phyloP scores from a whole-genome alignment of 2,329 filamentous ascomycete genomes.

The Hymenoscyphus albidus region DNA sequence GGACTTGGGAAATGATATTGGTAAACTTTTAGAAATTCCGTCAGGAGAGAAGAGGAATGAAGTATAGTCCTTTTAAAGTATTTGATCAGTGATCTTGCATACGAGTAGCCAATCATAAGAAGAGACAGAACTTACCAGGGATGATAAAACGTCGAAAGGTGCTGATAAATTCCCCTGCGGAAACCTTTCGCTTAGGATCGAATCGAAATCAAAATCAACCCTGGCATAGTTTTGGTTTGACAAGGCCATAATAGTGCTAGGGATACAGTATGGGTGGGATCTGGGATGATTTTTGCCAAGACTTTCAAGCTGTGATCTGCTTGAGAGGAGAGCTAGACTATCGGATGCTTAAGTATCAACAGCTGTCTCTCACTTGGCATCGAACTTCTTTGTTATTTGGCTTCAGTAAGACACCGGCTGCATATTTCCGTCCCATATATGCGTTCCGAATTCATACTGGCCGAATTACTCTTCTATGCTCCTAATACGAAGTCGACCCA shows the following conservation, averaged over 20 bases:
- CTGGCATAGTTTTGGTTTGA: background rate
- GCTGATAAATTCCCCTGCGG: background rate
- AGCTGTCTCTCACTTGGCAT: background rate
- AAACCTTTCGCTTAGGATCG: constrained; percentile 1
- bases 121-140: background rate
- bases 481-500: background rate
- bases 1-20: background rate
- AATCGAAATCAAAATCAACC: constrained; percentile 1
- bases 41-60: constrained; percentile 2
- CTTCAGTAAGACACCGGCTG: constrained; percentile 1
- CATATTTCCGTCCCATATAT: background rate
- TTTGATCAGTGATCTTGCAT: background rate
- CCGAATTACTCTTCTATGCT: background rate
- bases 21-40: background rate
- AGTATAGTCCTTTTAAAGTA: constrained; percentile 6
- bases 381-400: background rate
- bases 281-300: constrained; percentile 1
- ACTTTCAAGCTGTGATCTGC: background rate
- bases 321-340: background rate
- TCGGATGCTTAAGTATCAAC: constrained; percentile 2
- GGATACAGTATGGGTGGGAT: background rate
- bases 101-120: background rate
- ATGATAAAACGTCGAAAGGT: background rate
- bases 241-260: background rate
- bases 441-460: background rate